Evolutionary conservation across 345 rosid genomes (phyloP), one percentile per base, ranked within the genome.

Genomic region (Bruguiera parviflora): DNA sequence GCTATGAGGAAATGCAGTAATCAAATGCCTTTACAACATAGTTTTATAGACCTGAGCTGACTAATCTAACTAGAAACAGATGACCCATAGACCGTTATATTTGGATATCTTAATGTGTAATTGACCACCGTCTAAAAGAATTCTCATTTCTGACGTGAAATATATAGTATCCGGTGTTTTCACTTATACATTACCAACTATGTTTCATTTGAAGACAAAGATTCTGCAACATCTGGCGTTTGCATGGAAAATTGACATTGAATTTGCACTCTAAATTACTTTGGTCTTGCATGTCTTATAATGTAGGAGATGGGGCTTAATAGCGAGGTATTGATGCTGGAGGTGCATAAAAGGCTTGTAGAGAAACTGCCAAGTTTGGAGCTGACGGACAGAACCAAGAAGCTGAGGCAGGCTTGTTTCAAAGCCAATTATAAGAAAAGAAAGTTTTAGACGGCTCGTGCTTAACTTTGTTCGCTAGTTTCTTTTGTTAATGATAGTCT

Each of bases 401-500:
- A 68, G 80, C 73, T 85, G 16, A 79, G 92, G 62, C 92, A 88
- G 75, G 87, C 83, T 53, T 84, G 87, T 63, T 88, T 85, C 81
- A 88, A 88, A 58, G 92, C 88, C 13, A 85, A 82, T 63, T 85
- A 88, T 77, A 82, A 88, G 84, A 85, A 56, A 69, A 74, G 77
- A 65, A 79, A 80, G 27, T 70, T 75, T 21, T 66, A 76, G 75
- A 74, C 77, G 2, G 31, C 24, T 4, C 51, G 5, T 15, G 15
- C 24, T 43, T 72, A 37, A 61, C 37, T 20, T 8, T 32, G 21
- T 28, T 25, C 16, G 16, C 1, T 10, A 39, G 11, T 39, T 11
- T 43, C 15, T 13, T 43, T 35, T 35, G 11, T 4, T 43, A 4
- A 2, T 43, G 47, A 11, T 18, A 43, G 16, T 43, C 47, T 43